Percentiles rank a stretch among this genome's conserved stretches.
Conservation (phyloP, 129 eudicot species). For the Escallonia rubra region DNA sequence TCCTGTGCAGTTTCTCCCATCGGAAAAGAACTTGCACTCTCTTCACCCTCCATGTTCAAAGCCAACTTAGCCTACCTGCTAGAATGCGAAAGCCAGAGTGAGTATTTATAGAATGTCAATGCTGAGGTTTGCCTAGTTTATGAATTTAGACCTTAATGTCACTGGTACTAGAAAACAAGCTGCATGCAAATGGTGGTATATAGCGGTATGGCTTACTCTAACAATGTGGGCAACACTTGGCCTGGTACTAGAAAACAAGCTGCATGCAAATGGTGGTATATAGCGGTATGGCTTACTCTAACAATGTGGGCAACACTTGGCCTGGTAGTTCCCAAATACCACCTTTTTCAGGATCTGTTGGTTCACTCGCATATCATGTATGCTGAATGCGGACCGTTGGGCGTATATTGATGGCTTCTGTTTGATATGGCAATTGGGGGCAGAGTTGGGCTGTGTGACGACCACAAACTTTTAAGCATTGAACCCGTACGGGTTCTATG, state of each 20-base stretch:
- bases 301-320: neutral
- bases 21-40: constrained; percentile 22
- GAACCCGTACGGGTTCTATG: too few species aligned
- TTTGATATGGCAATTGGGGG: too few species aligned
- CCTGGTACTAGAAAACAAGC: neutral
- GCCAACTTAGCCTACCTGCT: neutral
- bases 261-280: neutral
- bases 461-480: too few species aligned
- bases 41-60: constrained; percentile 23
- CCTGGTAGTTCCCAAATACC: neutral
- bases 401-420: neutral
- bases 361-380: neutral
- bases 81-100: too few species aligned
- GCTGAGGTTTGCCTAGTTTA: too few species aligned
- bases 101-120: neutral
- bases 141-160: neutral
- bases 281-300: neutral
- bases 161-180: neutral
- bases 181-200: neutral
- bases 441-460: too few species aligned
- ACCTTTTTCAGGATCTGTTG: neutral
- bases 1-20: constrained; percentile 61
- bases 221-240: too few species aligned
- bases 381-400: neutral
- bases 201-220: too few species aligned